Percentiles rank a stretch among this genome's conserved stretches.
Conservation (phyloP, 208 protist genomes). For the Trichomonas gallinae region DNA sequence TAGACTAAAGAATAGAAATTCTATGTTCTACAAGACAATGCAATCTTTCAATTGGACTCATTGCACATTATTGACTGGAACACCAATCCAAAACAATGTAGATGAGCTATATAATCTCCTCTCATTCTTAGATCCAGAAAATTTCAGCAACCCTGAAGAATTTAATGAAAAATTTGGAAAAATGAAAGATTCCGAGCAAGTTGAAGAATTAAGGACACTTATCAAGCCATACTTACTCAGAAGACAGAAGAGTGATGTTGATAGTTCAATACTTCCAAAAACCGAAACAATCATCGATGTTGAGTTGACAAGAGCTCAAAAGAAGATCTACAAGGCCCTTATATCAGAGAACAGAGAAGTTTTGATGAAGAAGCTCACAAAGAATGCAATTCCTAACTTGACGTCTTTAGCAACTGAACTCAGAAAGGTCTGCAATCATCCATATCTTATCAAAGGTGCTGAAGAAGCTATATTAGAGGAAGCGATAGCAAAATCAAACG, state of each 20-base stretch:
- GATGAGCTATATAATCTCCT: conserved; percentile 59
- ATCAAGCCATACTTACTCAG: conserved; percentile 53
- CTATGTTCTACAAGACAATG: conserved; percentile 63
- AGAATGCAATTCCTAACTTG: neutral
- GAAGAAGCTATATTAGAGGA: neutral
- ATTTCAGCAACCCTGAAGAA: conserved; percentile 46
- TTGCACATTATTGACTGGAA: conserved; percentile 45
- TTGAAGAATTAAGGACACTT: conserved; percentile 28
- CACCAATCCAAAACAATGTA: conserved; percentile 48
- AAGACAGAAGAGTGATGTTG: conserved; percentile 77
- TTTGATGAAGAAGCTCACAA: conserved; percentile 22
- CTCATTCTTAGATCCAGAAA: conserved; percentile 60
- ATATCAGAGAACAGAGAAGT: conserved; percentile 36
- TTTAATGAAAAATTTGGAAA: conserved; percentile 60
- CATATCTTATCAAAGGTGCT: conserved; percentile 37
- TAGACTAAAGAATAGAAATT: conserved; percentile 38
- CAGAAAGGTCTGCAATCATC: conserved; percentile 71
- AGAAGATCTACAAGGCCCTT: conserved; percentile 53
- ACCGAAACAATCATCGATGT: conserved; percentile 53
- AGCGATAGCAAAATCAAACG: neutral
- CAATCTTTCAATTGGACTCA: conserved; percentile 63
- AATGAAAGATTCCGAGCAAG: neutral
- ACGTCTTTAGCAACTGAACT: conserved; percentile 53
- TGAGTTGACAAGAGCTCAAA: conserved; percentile 49
- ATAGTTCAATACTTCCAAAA: conserved; percentile 64